Conservation (phyloP, 441 rosid genomes). For the Eruca vesicaria region DNA sequence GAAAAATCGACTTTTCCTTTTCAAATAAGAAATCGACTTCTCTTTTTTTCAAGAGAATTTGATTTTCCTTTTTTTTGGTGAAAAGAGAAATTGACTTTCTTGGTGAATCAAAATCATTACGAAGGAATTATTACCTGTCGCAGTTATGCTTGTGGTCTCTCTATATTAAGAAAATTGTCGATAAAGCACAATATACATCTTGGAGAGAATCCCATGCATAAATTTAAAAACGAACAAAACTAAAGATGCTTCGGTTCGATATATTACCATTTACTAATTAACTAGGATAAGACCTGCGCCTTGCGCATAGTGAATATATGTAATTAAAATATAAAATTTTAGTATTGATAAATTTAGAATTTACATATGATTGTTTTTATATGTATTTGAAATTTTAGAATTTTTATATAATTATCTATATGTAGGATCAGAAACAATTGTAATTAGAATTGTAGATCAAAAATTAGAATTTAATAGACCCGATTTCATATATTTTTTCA, state of each 20-base stretch:
- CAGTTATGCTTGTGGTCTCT: slow-evolving; percentile 4
- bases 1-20: slow-evolving; percentile 6
- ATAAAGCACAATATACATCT: slow-evolving; percentile 26
- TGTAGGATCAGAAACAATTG: too few species aligned
- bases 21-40: slow-evolving; percentile 14
- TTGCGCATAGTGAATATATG: too few species aligned
- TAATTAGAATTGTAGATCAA: too few species aligned
- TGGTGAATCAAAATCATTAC: slow-evolving; percentile 27
- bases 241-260: not conserved
- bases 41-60: not conserved
- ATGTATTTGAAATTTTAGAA: too few species aligned
- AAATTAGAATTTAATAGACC: too few species aligned
- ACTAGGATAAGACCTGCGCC: too few species aligned
- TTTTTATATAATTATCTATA: too few species aligned
- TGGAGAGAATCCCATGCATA: slow-evolving; percentile 37
- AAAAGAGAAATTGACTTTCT: slow-evolving; percentile 17
- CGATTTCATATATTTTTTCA: too few species aligned
- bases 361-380: too few species aligned
- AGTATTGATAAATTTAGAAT: too few species aligned
- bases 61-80: slow-evolving; percentile 19
- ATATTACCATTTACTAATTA: not conserved
- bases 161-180: not conserved
- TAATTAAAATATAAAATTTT: too few species aligned
- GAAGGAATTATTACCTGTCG: slow-evolving; percentile 8
- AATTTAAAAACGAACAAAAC: not conserved